Conservation (phyloP, 352 stramenopile genomes). For the Pythium angustatum region DNA sequence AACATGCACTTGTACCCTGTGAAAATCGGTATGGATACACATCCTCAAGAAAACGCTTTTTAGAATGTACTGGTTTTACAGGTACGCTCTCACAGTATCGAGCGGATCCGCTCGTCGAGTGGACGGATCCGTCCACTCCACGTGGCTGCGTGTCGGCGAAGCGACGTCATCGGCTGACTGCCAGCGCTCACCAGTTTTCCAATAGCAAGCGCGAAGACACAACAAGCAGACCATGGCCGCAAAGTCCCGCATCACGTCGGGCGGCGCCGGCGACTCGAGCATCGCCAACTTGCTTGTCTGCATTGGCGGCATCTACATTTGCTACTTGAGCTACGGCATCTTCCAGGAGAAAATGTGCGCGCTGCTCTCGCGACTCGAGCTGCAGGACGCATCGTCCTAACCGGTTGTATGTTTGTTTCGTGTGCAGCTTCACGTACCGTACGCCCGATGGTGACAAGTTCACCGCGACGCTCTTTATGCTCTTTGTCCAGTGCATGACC, state of each 20-base stretch:
- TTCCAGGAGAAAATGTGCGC: conserved; percentile 94
- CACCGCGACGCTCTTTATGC: conserved; percentile 90
- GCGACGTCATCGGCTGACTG: conserved; percentile 8
- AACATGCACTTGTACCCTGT: neutral
- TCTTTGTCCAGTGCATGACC: conserved; percentile 92
- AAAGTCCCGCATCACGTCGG: conserved; percentile 21
- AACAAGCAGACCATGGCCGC: conserved; percentile 19
- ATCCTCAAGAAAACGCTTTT: conserved; percentile 9
- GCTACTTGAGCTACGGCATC: conserved; percentile 92
- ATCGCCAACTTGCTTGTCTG: conserved; percentile 83
- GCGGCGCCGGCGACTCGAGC: conserved; percentile 44
- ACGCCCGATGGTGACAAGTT: conserved; percentile 85
- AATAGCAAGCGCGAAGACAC: neutral
- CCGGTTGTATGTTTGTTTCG: neutral
- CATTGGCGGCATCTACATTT: conserved; percentile 90
- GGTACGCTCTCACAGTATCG: neutral
- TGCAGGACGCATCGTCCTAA: too few relatives aligned
- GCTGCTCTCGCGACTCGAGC: too few relatives aligned
- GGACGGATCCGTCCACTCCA: conserved; percentile 15
- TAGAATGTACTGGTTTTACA: conserved; percentile 11
- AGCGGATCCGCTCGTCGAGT: conserved; percentile 9
- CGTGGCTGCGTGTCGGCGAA: conserved; percentile 12
- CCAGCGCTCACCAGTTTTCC: neutral
- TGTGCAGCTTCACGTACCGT: conserved; percentile 83
- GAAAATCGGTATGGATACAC: conserved; percentile 1